Conservation (phyloP, 148 eudicot genomes). For the Chenopodium quinoa region DNA sequence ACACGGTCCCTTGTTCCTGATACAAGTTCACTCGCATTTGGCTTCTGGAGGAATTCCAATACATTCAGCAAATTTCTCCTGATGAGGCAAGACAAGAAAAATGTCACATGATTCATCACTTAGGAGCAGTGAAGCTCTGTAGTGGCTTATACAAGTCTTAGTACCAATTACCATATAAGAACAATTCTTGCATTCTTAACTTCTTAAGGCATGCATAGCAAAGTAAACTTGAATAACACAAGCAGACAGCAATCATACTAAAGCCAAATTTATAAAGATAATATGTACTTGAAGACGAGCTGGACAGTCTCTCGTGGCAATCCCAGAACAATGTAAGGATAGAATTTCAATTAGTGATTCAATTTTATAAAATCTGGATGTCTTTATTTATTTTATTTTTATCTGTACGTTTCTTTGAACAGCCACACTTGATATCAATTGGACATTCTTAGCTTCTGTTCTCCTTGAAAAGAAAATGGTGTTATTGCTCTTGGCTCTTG, state of each 20-base stretch:
- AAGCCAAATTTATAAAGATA: not conserved
- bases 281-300: not conserved
- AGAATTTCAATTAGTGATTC: not conserved
- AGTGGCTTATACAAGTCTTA: not conserved
- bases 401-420: not conserved
- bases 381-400: not conserved
- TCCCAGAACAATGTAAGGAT: not conserved
- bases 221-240: not conserved
- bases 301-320: not conserved
- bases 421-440: too few species aligned
- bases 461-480: not conserved
- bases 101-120: not conserved
- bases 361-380: not conserved
- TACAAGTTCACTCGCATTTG: slow-evolving; percentile 84
- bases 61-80: slow-evolving; percentile 92
- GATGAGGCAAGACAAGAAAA: slow-evolving; percentile 32
- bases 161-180: not conserved
- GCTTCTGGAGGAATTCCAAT: slow-evolving; percentile 83
- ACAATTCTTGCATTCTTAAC: not conserved
- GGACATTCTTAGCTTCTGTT: not conserved
- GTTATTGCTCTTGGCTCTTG: too few species aligned
- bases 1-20: slow-evolving; percentile 92
- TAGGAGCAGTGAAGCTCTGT: not conserved
- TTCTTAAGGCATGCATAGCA: not conserved
- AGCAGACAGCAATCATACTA: not conserved